Percentiles rank a stretch among this genome's conserved stretches.
Conservation (phyloP, 768 basidiomycete genomes). For the Leccinum arenicola region DNA sequence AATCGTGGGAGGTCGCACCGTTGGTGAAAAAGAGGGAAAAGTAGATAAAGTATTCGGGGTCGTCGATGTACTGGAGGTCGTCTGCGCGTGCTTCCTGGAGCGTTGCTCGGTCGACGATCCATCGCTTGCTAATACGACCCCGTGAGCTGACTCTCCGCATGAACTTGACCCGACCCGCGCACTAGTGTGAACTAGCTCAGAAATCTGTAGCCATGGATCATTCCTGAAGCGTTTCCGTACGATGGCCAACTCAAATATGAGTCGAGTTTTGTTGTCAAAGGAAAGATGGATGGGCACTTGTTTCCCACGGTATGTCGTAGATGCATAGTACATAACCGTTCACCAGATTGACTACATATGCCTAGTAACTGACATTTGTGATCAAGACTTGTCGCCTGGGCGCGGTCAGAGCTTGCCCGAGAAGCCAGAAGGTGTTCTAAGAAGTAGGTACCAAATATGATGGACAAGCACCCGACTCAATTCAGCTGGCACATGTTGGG, state of each 20-base stretch:
- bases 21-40: constrained; percentile 88
- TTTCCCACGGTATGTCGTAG: background rate
- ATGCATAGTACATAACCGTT: too few relatives aligned
- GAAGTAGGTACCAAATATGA: constrained; percentile 12
- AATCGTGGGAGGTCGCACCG: constrained; percentile 44
- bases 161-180: constrained; percentile 27
- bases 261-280: background rate
- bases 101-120: constrained; percentile 82
- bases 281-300: background rate
- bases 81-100: constrained; percentile 68
- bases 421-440: background rate
- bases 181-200: constrained; percentile 92
- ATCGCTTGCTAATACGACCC: constrained; percentile 66
- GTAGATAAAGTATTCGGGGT: constrained; percentile 75
- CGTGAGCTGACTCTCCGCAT: constrained; percentile 15
- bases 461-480: constrained; percentile 27
- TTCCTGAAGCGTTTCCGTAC: background rate
- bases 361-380: too few relatives aligned
- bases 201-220: constrained; percentile 80
- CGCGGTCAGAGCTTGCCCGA: constrained; percentile 18
- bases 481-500: constrained; percentile 25
- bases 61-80: constrained; percentile 77
- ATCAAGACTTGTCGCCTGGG: background rate
- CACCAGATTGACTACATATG: too few relatives aligned
- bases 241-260: too few relatives aligned